Evolutionary conservation across 371 early-diverging fungal species (phyloP), one percentile per base, ranked within the genome.

Genomic region (Mortierella sp.): DNA sequence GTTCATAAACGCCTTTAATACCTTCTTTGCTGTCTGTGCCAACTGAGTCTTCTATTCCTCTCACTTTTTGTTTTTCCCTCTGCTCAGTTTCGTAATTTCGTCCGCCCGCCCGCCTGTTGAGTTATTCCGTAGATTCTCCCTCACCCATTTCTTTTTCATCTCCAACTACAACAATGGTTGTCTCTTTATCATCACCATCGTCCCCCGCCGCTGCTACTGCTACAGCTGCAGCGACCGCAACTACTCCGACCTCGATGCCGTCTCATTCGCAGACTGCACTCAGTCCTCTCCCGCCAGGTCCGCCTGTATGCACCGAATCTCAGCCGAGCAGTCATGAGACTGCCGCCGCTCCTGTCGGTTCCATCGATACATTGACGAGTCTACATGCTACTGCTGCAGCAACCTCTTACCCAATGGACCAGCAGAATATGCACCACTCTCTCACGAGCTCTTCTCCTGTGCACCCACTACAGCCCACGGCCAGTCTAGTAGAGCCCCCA

Each of bases 381-480:
- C 19, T 43, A 40, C 74, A 73, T 9, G 24, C 40, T 54, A 55
- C 73, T 3, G 24, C 40, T 54, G 57, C 73, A 16, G 26, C 57
- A 48, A 46, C 61, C 14, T 61, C 71, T 48, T 74, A 74, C 43
- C 43, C 71, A 44, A 74, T 79, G 61, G 71, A 50, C 19, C 26
- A 74, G 13, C 74, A 46, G 44, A 28, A 50, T 50, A 72, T 74
- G 31, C 79, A 79, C 26, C 75, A 78, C 11, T 31, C 74, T 19
- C 64, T 69, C 37, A 40, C 64, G 64, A 64, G 64, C 24, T 64
- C 64, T 2, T 14, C 64, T 2, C 19, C 64, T 64, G 64, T 64
- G 40, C 79, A 74, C 64, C 75, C 74, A 10, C 71, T 79, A 51
- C 79, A 74, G 44, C 55, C 79, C 5, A 19, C 0, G 5, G 40